Evolutionary conservation across 177 flowering plant genomes (phyloP).

Genomic region (Vitis hybrid): DNA sequence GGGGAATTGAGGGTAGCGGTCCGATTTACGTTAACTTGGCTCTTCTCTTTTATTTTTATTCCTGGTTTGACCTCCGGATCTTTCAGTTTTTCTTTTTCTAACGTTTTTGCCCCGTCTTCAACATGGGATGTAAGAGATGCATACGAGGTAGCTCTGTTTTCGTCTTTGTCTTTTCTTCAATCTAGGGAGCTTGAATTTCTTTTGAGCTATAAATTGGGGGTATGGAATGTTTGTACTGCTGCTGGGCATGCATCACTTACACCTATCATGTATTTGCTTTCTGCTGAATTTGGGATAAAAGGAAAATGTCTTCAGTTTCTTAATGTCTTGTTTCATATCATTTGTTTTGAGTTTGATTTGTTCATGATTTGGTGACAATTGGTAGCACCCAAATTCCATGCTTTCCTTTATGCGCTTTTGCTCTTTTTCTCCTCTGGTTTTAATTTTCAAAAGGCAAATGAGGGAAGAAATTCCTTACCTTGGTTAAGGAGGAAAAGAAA

Average conservation of each 20-base stretch:
- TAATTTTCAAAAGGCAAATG: too few species aligned
- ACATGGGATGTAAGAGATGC: conserved; percentile 60
- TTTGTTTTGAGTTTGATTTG: not conserved
- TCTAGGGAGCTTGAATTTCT: not conserved
- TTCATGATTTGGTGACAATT: too few species aligned
- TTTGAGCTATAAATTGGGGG: not conserved
- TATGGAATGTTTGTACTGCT: conserved; percentile 21
- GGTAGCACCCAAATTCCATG: too few species aligned
- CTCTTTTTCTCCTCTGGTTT: conserved; percentile 15
- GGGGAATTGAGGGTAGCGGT: conserved; percentile 66
- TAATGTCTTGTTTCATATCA: not conserved
- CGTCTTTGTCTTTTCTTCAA: not conserved
- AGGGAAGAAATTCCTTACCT: too few species aligned
- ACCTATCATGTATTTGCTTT: conserved; percentile 35
- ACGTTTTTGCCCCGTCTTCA: not conserved
- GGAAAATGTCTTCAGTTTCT: conserved; percentile 1
- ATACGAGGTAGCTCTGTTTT: conserved; percentile 35
- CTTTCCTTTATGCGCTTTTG: conserved; percentile 20
- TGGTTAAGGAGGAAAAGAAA: too few species aligned
- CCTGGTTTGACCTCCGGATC: not conserved
- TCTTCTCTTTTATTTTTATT: conserved; percentile 1
- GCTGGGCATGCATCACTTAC: conserved; percentile 62
- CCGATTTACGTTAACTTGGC: conserved; percentile 27
- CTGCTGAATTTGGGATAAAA: conserved; percentile 5
- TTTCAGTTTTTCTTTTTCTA: not conserved